Base-by-base conservation (phyloP, 306 rosid genomes). In the Dalbergia cultrata region DNA sequence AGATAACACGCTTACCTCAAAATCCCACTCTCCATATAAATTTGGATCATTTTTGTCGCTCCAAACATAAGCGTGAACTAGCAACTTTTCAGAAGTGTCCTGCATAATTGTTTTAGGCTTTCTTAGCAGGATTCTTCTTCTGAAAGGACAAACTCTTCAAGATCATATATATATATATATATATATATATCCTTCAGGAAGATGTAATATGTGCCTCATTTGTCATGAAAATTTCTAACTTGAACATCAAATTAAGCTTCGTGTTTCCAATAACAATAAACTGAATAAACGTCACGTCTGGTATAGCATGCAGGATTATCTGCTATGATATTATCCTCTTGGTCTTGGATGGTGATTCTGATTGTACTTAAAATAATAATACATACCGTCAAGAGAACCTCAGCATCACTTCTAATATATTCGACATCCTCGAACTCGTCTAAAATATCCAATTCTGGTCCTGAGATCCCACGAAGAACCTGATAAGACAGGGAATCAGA, bases 391-490 rank as follows among this genome's bases (percentile, higher is more conserved):
- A 88, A 78, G 57, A 70, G 78, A 84, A 93, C 92, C 52, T 89
- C 87, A 81, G 91, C 93, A 31, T 87, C 67, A 62, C 52, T 89
- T 81, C 93, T 90, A 73, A 75, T 88, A 71, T 95, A 95, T 79
- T 95, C 99, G 65, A 73, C 87, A 83, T 91, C 99, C 85, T 95
- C 98, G 63, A 93, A 95, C 19, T 75, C 85, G 70, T 95, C 97
- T 41, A 93, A 79, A 80, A 93, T 76, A 59, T 86, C 58, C 11
- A 95, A 78, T 62, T 95, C 99, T 12, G 77, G 59, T 76, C 87
- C 91, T 3, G 99, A 85, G 74, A 95, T 74, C 13, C 81, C 98
- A 70, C 76, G 88, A 76, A 93, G 87, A 10, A 95, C 92, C 99
- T 95, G 89, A 68, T 76, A 31, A 77, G 34, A 60, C 72, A 3